A percentile compares a stretch with the other conserved stretches of the same genome.
Evolutionary conservation across 2,329 filamentous ascomycete species (phyloP).

Genomic region (Scopulariopsis brevicaulis): DNA sequence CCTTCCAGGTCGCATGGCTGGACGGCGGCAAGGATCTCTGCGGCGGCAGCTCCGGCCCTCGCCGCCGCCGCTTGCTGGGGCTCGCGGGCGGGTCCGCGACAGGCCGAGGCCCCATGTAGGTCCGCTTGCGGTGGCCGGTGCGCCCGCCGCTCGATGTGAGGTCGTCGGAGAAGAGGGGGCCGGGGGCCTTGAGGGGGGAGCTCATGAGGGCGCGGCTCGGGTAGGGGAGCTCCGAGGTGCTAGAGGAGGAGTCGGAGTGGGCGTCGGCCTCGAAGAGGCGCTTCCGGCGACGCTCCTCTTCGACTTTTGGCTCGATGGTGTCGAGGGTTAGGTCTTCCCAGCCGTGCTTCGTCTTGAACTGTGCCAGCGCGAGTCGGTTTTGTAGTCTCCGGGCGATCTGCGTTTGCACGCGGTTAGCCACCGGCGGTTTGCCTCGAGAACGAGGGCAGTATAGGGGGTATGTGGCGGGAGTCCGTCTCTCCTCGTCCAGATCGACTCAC

Average conservation of each 20-base stretch:
- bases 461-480: neutral
- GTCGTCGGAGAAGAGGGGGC: conserved; percentile 72
- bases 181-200: conserved; percentile 62
- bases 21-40: conserved; percentile 41
- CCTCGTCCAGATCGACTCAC: conserved; percentile 28
- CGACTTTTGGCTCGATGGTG: conserved; percentile 72
- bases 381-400: conserved; percentile 91
- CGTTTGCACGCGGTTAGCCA: neutral
- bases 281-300: conserved; percentile 67
- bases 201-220: conserved; percentile 62
- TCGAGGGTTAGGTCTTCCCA: conserved; percentile 86
- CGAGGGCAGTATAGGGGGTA: neutral
- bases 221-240: conserved; percentile 66
- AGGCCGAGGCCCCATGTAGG: conserved; percentile 45
- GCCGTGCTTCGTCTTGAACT: conserved; percentile 94
- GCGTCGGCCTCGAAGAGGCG: conserved; percentile 60
- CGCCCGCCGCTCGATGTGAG: conserved; percentile 54
- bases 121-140: conserved; percentile 52
- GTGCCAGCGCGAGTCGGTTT: conserved; percentile 86
- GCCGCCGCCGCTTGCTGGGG: conserved; percentile 58
- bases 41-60: conserved; percentile 40
- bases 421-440: neutral
- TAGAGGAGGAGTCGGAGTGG: conserved; percentile 79
- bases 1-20: conserved; percentile 58
- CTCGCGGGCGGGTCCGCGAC: conserved; percentile 25